These are phyloP conservation scores for Teunomyces funiuensis DNA, from an alignment of 805 yeast species.

Conservation along the genomic window DNA sequence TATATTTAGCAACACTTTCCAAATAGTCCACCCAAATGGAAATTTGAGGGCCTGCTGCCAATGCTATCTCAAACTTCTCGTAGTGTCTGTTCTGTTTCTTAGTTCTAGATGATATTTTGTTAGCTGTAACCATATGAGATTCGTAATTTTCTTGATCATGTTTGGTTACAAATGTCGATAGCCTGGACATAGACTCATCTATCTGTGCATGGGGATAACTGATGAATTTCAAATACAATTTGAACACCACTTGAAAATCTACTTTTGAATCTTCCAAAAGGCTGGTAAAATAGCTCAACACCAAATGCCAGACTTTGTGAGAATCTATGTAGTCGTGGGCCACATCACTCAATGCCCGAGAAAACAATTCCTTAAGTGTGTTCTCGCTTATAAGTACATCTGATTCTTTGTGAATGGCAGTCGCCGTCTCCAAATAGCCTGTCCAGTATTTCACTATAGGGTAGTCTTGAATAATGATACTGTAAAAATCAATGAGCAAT, in stretches of 20 bases:
- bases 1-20: slow-evolving; percentile 19
- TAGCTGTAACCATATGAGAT: slow-evolving; percentile 35
- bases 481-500: slow-evolving; percentile 15
- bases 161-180: slow-evolving; percentile 41
- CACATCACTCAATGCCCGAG: slow-evolving; percentile 21
- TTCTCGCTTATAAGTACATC: slow-evolving; percentile 3
- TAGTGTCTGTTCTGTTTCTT: slow-evolving; percentile 25
- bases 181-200: slow-evolving; percentile 39
- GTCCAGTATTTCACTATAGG: slow-evolving; percentile 23
- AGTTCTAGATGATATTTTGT: slow-evolving; percentile 29
- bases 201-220: slow-evolving; percentile 40
- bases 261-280: slow-evolving; percentile 9
- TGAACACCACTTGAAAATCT: slow-evolving; percentile 18
- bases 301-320: slow-evolving; percentile 20
- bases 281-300: slow-evolving; percentile 8
- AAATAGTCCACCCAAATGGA: slow-evolving; percentile 35
- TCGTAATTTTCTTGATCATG: slow-evolving; percentile 30
- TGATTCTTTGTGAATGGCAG: background rate
- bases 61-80: slow-evolving; percentile 35
- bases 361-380: slow-evolving; percentile 10
- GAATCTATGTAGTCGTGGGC: slow-evolving; percentile 25
- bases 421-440: slow-evolving; percentile 16
- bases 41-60: slow-evolving; percentile 16
- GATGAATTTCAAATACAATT: slow-evolving; percentile 32
- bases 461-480: slow-evolving; percentile 15